phyloP scores from a whole-genome alignment of 2,329 filamentous ascomycete species.

The Diaporthe amygdali region DNA sequence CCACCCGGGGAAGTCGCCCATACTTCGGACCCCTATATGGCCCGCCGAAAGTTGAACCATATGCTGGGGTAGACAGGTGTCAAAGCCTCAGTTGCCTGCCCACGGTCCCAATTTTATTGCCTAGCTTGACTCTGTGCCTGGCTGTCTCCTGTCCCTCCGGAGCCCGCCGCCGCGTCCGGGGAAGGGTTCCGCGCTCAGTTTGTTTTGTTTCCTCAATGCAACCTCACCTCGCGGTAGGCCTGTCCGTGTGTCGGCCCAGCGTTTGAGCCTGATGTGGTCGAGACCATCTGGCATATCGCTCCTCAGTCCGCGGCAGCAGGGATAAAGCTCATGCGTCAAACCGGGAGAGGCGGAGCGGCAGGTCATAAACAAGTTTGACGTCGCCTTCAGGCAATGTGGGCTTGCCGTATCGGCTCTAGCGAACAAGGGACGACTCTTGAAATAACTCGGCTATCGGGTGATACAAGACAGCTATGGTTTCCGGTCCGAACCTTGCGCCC shows the following conservation, averaged over 20 bases:
- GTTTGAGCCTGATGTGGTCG: constrained; percentile 16
- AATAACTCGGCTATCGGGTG: constrained; percentile 17
- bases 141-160: background rate
- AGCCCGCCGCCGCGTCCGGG: constrained; percentile 7
- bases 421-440: constrained; percentile 7
- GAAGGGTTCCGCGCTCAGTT: constrained; percentile 13
- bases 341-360: constrained; percentile 4
- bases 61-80: background rate
- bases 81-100: background rate
- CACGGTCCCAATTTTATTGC: background rate
- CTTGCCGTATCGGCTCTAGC: constrained; percentile 8
- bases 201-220: constrained; percentile 18
- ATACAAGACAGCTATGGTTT: constrained; percentile 17
- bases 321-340: background rate
- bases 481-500: constrained; percentile 20
- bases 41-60: constrained; percentile 9
- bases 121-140: constrained; percentile 2
- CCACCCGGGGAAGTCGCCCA: constrained; percentile 2
- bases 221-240: constrained; percentile 10
- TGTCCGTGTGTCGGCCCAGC: constrained; percentile 17
- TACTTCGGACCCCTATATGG: constrained; percentile 3
- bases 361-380: constrained; percentile 9
- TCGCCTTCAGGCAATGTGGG: constrained; percentile 3
- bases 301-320: constrained; percentile 12
- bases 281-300: constrained; percentile 15